Percentiles rank a stretch among this genome's conserved stretches.
phyloP scores from a whole-genome alignment of 2,329 filamentous ascomycete genomes.

The Metarhizium anisopliae region DNA sequence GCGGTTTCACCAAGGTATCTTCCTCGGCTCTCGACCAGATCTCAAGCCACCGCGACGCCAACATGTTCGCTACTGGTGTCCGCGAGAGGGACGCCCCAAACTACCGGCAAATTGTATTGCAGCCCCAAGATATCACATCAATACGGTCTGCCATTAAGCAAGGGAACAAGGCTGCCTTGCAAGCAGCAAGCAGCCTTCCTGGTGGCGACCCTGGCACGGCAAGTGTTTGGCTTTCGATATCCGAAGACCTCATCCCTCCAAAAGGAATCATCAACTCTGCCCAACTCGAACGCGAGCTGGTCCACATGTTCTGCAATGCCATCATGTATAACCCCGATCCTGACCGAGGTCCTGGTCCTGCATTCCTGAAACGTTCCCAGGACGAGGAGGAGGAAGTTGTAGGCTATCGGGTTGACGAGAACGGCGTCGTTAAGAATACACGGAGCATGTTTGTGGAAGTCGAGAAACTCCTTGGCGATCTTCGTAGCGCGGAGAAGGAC shows the following conservation, averaged over 20 bases:
- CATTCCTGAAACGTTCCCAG: slow-evolving; percentile 42
- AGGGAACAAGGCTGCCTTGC: slow-evolving; percentile 56
- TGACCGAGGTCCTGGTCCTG: slow-evolving; percentile 56
- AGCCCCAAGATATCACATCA: slow-evolving; percentile 68
- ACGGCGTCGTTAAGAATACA: slow-evolving; percentile 80
- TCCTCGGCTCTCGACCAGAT: slow-evolving; percentile 68
- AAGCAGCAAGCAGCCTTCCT: slow-evolving; percentile 51
- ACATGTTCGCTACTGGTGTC: slow-evolving; percentile 69
- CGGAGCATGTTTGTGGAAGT: slow-evolving; percentile 85
- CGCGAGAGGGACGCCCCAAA: slow-evolving; percentile 68
- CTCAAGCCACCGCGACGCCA: slow-evolving; percentile 66
- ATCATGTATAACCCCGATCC: slow-evolving; percentile 96
- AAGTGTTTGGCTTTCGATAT: slow-evolving; percentile 57
- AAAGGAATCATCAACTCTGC: slow-evolving; percentile 87
- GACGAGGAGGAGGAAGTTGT: slow-evolving; percentile 38
- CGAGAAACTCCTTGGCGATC: slow-evolving; percentile 65
- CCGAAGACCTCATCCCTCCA: slow-evolving; percentile 71
- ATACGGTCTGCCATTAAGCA: slow-evolving; percentile 69
- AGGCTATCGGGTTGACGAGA: slow-evolving; percentile 65
- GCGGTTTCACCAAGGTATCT: slow-evolving; percentile 65
- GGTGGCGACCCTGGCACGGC: slow-evolving; percentile 48
- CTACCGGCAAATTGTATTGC: slow-evolving; percentile 64
- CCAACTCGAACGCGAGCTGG: slow-evolving; percentile 85
- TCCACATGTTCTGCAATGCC: slow-evolving; percentile 95
- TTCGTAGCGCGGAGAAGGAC: slow-evolving; percentile 64